These are phyloP conservation scores for Peterozyma toletana DNA, from an alignment of 805 yeast species.

Conservation along the genomic window DNA sequence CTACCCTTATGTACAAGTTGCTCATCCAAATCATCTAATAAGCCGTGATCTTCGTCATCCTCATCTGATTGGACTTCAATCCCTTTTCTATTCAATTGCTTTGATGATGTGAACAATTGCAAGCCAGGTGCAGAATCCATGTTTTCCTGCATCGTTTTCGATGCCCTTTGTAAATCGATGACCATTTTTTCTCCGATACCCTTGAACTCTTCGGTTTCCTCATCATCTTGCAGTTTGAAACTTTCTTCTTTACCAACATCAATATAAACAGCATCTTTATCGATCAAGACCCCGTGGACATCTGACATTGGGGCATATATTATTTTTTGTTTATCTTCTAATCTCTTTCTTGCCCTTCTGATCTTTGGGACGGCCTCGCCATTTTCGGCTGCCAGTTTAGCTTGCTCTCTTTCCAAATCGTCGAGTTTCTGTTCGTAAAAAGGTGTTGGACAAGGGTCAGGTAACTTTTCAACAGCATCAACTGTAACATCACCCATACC, in stretches of 20 bases:
- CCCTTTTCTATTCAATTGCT: constrained; percentile 31
- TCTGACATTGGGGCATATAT: constrained; percentile 99
- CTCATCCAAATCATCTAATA: constrained; percentile 23
- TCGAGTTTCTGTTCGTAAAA: constrained; percentile 79
- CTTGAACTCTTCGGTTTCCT: constrained; percentile 18
- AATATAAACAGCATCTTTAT: constrained; percentile 94
- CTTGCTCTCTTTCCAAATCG: constrained; percentile 69
- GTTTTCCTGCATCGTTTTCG: constrained; percentile 50
- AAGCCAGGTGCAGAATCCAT: constrained; percentile 61
- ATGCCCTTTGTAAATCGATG: constrained; percentile 69
- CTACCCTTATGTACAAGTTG: constrained; percentile 49
- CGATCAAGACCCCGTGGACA: constrained; percentile 97
- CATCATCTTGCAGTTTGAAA: constrained; percentile 14
- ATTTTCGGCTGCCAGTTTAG: constrained; percentile 55
- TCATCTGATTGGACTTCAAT: constrained; percentile 28
- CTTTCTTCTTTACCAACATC: constrained; percentile 49
- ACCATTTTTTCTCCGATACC: constrained; percentile 88
- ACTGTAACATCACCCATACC: constrained; percentile 91
- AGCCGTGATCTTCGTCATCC: constrained; percentile 28
- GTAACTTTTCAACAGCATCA: constrained; percentile 74
- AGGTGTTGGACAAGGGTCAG: constrained; percentile 99
- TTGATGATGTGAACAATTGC: constrained; percentile 63
- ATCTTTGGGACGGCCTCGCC: constrained; percentile 43
- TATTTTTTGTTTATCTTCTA: constrained; percentile 89
- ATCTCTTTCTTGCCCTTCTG: constrained; percentile 63